Conservation (phyloP, 257 asterid genomes). For the Fraxinus quadrangulata region DNA sequence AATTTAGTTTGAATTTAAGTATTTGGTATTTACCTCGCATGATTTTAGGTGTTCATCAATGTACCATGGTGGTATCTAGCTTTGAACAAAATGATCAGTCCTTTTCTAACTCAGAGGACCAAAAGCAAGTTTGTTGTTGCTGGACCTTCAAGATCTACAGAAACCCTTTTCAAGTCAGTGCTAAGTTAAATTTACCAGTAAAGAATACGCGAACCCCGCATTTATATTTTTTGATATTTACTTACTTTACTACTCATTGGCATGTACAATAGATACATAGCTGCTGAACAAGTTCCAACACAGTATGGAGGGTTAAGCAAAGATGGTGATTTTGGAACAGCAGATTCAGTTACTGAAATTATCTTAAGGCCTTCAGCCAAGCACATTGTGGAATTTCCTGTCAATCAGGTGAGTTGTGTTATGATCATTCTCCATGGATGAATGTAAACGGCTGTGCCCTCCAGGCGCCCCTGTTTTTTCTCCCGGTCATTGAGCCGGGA, state of each 20-base stretch:
- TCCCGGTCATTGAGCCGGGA: too few relatives aligned
- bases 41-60: constrained; percentile 38
- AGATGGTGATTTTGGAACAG: constrained; percentile 29
- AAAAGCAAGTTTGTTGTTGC: constrained; percentile 42
- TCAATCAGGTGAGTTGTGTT: constrained; percentile 27
- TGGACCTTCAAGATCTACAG: constrained; percentile 32
- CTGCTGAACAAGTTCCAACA: constrained; percentile 35
- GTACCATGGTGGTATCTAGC: constrained; percentile 51
- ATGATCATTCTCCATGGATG: too few relatives aligned
- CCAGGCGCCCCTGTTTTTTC: too few relatives aligned
- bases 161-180: constrained; percentile 42
- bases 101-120: constrained; percentile 40
- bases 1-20: not conserved
- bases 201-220: too few relatives aligned
- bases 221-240: not conserved
- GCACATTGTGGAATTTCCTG: constrained; percentile 37
- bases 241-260: not conserved
- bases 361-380: constrained; percentile 34
- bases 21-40: not conserved
- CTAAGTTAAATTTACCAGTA: not conserved
- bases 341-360: constrained; percentile 30
- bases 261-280: constrained; percentile 26
- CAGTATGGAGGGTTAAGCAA: constrained; percentile 37
- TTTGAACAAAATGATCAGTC: constrained; percentile 37
- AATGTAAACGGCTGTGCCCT: too few relatives aligned